Percentiles rank a stretch among this genome's conserved stretches.
Conservation (phyloP, 2,329 filamentous ascomycete genomes). For the Cercospora brassicicola region DNA sequence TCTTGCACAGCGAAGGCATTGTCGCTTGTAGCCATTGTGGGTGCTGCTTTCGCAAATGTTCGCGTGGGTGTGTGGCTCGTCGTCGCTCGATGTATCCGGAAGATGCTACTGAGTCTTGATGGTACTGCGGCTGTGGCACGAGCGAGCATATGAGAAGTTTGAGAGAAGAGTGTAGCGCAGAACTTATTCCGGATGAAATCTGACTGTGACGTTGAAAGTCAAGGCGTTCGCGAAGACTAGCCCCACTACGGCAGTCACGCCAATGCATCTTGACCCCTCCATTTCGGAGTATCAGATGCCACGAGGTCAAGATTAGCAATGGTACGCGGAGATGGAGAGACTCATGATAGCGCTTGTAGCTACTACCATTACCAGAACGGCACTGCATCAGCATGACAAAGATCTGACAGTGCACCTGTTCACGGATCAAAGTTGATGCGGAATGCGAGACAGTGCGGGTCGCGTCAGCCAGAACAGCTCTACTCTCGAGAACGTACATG, state of each 20-base stretch:
- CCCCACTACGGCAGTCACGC: neutral
- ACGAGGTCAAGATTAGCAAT: neutral
- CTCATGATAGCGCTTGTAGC: neutral
- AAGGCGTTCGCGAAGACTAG: neutral
- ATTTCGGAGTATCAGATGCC: neutral
- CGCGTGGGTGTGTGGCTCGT: neutral
- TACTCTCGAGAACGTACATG: neutral
- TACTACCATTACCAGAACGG: neutral
- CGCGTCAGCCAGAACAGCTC: neutral
- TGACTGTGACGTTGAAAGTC: constrained; percentile 7
- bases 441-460: neutral
- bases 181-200: constrained; percentile 2
- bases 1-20: constrained; percentile 12
- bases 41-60: neutral
- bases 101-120: neutral
- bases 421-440: neutral
- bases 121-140: neutral
- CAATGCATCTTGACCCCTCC: constrained; percentile 3
- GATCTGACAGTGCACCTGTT: neutral
- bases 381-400: constrained; percentile 1
- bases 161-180: neutral
- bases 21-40: constrained; percentile 17
- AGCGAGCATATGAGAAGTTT: neutral
- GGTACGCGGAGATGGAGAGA: neutral
- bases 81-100: neutral